Percentiles rank a stretch among this genome's conserved stretches.
These are phyloP conservation scores for Geotrichum bryndzae DNA, from an alignment of 1,139 yeast genomes.

Conservation along the genomic window DNA sequence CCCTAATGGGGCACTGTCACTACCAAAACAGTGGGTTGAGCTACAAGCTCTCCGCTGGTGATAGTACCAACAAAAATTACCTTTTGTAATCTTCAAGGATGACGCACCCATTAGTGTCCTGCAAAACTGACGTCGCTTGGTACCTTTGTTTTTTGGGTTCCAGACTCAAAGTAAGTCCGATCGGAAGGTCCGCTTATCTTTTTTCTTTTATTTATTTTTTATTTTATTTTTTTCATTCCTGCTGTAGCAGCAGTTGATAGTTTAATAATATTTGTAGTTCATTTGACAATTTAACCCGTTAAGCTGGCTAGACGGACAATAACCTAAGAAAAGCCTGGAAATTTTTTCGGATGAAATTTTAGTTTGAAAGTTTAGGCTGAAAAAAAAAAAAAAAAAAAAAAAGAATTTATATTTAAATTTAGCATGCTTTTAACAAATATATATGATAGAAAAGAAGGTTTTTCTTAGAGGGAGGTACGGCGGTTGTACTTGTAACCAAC, in stretches of 20 bases:
- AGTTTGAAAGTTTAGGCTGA: conserved; percentile 24
- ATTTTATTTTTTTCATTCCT: not conserved
- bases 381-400: not conserved
- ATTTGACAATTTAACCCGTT: not conserved
- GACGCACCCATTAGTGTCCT: conserved; percentile 17
- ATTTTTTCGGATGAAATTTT: not conserved
- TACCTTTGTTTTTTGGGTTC: conserved; percentile 25
- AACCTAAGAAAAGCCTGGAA: not conserved
- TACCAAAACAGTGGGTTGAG: not conserved
- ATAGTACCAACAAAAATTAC: not conserved
- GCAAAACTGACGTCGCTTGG: conserved; percentile 29
- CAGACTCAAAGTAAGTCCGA: not conserved
- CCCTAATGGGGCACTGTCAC: not conserved
- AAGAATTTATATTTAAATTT: not conserved
- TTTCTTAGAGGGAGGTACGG: not conserved
- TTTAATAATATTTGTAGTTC: not conserved
- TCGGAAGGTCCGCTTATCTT: too few relatives aligned
- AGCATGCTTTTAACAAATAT: not conserved
- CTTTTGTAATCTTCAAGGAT: not conserved
- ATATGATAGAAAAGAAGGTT: not conserved
- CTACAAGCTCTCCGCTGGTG: not conserved
- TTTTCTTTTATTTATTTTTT: not conserved
- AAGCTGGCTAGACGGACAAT: too few relatives aligned
- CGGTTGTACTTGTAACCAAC: not conserved
- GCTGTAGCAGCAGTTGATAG: not conserved